These are phyloP conservation scores for Pulveroboletus sp. DNA, from an alignment of 768 basidiomycete species.

Conservation along the genomic window DNA sequence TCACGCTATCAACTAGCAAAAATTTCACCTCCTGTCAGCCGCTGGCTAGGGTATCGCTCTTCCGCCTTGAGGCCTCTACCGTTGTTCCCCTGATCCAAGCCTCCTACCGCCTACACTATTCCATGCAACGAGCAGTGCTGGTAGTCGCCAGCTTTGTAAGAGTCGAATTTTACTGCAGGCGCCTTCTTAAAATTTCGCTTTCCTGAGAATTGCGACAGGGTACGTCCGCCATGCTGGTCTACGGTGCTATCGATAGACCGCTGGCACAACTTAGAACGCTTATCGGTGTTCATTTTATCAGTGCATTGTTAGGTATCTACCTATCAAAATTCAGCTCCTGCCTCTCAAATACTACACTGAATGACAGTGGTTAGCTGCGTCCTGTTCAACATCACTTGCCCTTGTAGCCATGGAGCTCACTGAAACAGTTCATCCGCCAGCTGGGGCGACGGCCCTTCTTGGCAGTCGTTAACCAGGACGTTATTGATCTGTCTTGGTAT, in stretches of 20 bases:
- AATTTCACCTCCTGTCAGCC: conserved; percentile 2
- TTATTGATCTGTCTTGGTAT: conserved; percentile 49
- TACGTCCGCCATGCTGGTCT: conserved; percentile 51
- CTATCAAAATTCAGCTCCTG: conserved; percentile 48
- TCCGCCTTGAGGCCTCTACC: conserved; percentile 8
- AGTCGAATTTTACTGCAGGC: background rate
- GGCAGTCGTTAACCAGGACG: conserved; percentile 39
- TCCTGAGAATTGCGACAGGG: conserved; percentile 33
- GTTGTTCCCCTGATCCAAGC: conserved; percentile 45
- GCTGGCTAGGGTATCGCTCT: conserved; percentile 13
- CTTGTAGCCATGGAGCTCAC: conserved; percentile 52
- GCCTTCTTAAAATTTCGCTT: background rate
- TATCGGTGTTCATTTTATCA: conserved; percentile 39
- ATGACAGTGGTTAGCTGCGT: conserved; percentile 39
- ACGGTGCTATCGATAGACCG: conserved; percentile 49
- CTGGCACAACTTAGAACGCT: conserved; percentile 51
- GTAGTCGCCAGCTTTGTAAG: conserved; percentile 22
- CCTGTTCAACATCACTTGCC: conserved; percentile 38
- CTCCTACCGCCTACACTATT: conserved; percentile 47
- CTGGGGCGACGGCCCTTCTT: conserved; percentile 56
- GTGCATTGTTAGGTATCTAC: conserved; percentile 45
- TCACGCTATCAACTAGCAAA: background rate
- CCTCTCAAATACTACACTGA: conserved; percentile 42
- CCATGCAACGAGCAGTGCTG: conserved; percentile 39
- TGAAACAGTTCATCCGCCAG: conserved; percentile 50